These are phyloP conservation scores for Leptomonas pyrrhocoris DNA, from an alignment of 208 protist species.

Conservation along the genomic window DNA sequence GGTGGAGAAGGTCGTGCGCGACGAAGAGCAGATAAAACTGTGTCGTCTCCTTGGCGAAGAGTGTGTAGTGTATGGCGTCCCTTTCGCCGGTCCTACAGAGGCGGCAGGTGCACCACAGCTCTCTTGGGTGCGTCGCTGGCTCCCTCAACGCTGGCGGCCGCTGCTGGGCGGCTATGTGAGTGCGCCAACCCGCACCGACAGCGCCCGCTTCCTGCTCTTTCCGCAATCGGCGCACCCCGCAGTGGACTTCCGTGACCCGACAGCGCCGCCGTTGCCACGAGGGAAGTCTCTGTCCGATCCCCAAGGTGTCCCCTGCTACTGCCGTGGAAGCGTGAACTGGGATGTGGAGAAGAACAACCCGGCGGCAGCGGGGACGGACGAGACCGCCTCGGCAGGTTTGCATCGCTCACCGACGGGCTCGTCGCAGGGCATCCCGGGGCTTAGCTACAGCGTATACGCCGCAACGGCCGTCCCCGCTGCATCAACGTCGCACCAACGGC, in stretches of 20 bases:
- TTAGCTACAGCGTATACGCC: constrained; percentile 18
- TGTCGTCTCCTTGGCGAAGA: constrained; percentile 27
- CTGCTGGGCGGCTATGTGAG: constrained; percentile 54
- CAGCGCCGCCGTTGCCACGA: neutral
- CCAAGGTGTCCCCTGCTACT: constrained; percentile 40
- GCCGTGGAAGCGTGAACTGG: constrained; percentile 37
- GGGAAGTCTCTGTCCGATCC: constrained; percentile 14
- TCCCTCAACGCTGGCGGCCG: constrained; percentile 21
- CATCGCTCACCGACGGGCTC: neutral
- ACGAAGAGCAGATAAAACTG: constrained; percentile 13
- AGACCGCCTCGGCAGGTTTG: neutral
- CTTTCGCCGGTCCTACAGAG: neutral
- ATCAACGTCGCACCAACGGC: neutral
- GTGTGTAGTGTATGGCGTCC: neutral
- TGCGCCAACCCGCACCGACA: constrained; percentile 11
- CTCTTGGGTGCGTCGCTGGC: constrained; percentile 10
- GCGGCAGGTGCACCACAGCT: neutral
- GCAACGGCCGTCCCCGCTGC: neutral
- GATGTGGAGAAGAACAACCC: constrained; percentile 33
- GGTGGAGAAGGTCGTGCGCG: constrained; percentile 11
- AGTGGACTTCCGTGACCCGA: constrained; percentile 11
- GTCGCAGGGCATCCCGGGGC: neutral
- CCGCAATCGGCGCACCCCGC: constrained; percentile 41
- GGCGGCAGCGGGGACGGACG: neutral
- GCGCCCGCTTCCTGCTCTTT: constrained; percentile 56